Base-by-base conservation (phyloP, 225 moss, liverwort and hornwort species). In the Pleurozium schreberi region DNA sequence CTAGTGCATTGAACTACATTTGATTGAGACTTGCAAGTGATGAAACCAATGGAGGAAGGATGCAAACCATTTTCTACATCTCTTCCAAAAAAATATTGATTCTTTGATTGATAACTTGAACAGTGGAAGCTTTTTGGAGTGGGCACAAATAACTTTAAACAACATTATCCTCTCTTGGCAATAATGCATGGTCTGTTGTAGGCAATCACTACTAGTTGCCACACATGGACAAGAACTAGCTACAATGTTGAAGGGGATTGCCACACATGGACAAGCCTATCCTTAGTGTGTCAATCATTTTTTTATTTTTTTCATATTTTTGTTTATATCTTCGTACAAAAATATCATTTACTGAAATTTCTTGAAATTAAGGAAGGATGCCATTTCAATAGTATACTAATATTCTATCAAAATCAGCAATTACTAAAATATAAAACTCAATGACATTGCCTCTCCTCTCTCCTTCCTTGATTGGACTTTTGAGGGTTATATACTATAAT, bases 401-500 rank as follows among this genome's bases (percentile, higher is more conserved):
- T 20, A 20, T 20, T 50, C 20, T 21, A 20, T 50, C 4, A 75
- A 75, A 75, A 31, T 33, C 1, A 75, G 0, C 3, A 21, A 75
- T 8, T 13, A 33, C 2, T 33, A 4, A 34, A 75, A 75, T 49
- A 75, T 1, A 75, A 19, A 31, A 50, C 18, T 21, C 10, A 31
- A 19, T 4, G 31, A 1, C 19, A 49, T 74, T 31, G 16, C 11
- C 0, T 43, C 7, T 11, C 6, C 6, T 18, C 4, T 49, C 1
- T 19, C 4, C 19, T 50, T 75, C 18, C 2, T 75, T 34, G 8
- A 21, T 21, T 34, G 4, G 5, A 50, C 5, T 8, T 33, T 50
- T 1, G 2, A 7, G 3, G 3, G 2, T 12, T 50, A n/a, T 28
- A 42, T n/a, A n/a, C n/a, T n/a, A n/a, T n/a, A n/a, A n/a, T 49